Conservation (phyloP, 805 yeast species). For the Starmera quercuum region DNA sequence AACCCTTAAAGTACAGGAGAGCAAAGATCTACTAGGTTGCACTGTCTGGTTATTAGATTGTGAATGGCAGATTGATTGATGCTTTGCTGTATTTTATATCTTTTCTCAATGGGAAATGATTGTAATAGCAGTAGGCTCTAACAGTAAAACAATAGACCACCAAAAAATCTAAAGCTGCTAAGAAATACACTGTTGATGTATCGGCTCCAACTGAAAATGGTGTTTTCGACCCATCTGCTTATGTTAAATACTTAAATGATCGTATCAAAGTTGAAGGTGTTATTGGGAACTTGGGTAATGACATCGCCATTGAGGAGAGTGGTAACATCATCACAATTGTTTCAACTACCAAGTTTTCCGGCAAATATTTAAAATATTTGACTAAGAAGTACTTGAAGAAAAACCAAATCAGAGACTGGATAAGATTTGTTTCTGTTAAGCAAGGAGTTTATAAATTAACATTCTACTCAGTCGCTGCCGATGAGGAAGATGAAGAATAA, state of each 20-base stretch:
- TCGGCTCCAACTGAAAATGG: slow-evolving; percentile 96
- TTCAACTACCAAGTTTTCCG: slow-evolving; percentile 93
- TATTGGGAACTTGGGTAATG: slow-evolving; percentile 95
- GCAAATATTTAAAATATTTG: slow-evolving; percentile 99
- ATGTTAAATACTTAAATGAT: slow-evolving; percentile 96
- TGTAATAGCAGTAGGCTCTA: slow-evolving; percentile 69
- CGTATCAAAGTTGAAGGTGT: slow-evolving; percentile 98
- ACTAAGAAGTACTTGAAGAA: slow-evolving; percentile 99
- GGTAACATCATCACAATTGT: slow-evolving; percentile 82
- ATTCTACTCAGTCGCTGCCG: slow-evolving; percentile 98
- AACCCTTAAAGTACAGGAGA: neutral
- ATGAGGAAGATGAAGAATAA: slow-evolving; percentile 94
- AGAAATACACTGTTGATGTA: slow-evolving; percentile 91
- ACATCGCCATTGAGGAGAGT: slow-evolving; percentile 85
- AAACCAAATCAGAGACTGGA: slow-evolving; percentile 99
- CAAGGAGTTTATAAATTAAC: slow-evolving; percentile 94
- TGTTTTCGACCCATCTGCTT: slow-evolving; percentile 95
- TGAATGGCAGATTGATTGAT: neutral
- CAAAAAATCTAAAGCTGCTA: slow-evolving; percentile 74
- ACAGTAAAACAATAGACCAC: slow-evolving; percentile 57
- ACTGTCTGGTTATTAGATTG: too few relatives aligned
- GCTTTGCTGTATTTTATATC: slow-evolving; percentile 30
- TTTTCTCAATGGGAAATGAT: slow-evolving; percentile 5
- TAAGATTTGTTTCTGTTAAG: slow-evolving; percentile 95
- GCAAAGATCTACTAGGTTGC: too few relatives aligned